Evolutionary conservation across 257 asterid species (phyloP), one percentile per base, ranked within the genome.

Genomic region (Nicotiana knightiana): DNA sequence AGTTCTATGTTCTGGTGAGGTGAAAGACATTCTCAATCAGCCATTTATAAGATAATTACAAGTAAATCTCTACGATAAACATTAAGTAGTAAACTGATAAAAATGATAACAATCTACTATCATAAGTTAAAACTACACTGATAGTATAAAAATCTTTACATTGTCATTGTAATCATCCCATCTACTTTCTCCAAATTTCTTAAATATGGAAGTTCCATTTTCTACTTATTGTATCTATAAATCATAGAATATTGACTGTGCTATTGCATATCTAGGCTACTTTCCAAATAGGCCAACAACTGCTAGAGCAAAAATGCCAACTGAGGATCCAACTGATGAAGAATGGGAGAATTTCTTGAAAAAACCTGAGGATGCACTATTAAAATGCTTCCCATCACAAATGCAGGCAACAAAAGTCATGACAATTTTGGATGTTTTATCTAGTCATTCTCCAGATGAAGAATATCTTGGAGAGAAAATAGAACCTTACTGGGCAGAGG

Each of bases 401-500:
- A 5, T 24, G 33, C 99, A 95, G 53, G 97, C 98, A 1, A 68
- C 91, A 0, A 10, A 0, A 5, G 65, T 93, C 1, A 90, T 92
- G 93, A 62, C 94, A 8, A 62, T 92, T 79, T 61, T 92, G 10
- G 93, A 93, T 39, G 92, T 93, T 9, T 79, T 95, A 48, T 95
- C 99, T 0, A 89, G 43, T 53, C 97, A 95, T 84, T 90, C 98
- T 1, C 94, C 98, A 0, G 98, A 95, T 51, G 99, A 95, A 86
- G 97, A 95, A 86, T 93, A 93, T 55, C 18, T 93, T 0, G 97
- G 97, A 2, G 82, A 51, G 0, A 11, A 55, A 5, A 82, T 90
- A 1, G 88, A 89, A 77, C 87, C 92, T 0, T 83, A 73, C 17
- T 93, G 92, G 91, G 86, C 68, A 3, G 90, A 86, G 7, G 75